These are phyloP conservation scores for Globisporangium barbulae DNA, from an alignment of 352 stramenopile genomes.

Conservation along the genomic window DNA sequence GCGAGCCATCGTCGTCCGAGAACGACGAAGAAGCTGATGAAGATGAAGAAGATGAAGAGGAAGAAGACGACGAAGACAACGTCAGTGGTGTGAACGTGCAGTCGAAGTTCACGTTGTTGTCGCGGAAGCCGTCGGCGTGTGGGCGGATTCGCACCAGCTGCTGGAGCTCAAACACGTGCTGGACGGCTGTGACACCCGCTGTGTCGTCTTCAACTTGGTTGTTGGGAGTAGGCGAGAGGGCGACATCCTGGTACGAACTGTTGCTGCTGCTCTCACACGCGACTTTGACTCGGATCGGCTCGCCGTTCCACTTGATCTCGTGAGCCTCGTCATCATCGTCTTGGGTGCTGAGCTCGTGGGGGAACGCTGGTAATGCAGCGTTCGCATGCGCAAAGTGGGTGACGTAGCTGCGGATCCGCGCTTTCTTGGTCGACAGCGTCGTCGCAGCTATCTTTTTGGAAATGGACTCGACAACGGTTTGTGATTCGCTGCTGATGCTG, in stretches of 20 bases:
- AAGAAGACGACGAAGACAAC: constrained; percentile 21
- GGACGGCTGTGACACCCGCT: constrained; percentile 17
- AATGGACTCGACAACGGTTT: background rate
- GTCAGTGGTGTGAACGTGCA: constrained; percentile 44
- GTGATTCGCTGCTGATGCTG: background rate
- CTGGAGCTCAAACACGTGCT: constrained; percentile 38
- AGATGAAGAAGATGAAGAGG: constrained; percentile 19
- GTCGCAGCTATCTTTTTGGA: background rate
- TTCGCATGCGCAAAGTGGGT: constrained; percentile 27
- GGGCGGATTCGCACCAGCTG: constrained; percentile 44
- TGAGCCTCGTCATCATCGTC: background rate
- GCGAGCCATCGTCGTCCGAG: constrained; percentile 21
- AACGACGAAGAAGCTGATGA: constrained; percentile 6
- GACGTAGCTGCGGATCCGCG: constrained; percentile 28
- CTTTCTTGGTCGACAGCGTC: constrained; percentile 21
- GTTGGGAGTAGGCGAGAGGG: background rate
- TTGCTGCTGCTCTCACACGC: constrained; percentile 10
- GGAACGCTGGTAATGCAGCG: background rate
- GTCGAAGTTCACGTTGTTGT: constrained; percentile 33
- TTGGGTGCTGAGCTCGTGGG: background rate
- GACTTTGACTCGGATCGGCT: constrained; percentile 32
- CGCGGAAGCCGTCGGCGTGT: constrained; percentile 44
- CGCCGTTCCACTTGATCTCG: constrained; percentile 35
- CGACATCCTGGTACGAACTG: background rate
- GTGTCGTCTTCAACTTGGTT: background rate